Conservation (phyloP, 2,329 filamentous ascomycete genomes). For the Endocalyx cinctus region DNA sequence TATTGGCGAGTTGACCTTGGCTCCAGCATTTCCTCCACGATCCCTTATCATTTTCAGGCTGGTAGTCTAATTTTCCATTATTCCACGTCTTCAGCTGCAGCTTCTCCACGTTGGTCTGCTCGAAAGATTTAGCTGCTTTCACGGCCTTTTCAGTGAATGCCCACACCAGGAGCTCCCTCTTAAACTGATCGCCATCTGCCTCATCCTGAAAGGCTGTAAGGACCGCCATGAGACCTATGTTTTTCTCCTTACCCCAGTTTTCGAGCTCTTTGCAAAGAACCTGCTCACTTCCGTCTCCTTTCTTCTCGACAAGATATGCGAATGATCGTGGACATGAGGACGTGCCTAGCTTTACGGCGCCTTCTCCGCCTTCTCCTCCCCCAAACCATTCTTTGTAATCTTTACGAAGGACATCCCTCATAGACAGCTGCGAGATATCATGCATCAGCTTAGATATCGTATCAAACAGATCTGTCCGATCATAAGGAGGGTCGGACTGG, state of each 20-base stretch:
- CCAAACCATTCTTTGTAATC: constrained; percentile 80
- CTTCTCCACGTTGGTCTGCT: constrained; percentile 34
- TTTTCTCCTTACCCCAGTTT: constrained; percentile 50
- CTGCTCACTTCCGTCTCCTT: constrained; percentile 34
- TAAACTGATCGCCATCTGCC: constrained; percentile 48
- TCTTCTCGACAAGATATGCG: constrained; percentile 52
- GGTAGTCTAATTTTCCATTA: constrained; percentile 35
- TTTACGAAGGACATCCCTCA: constrained; percentile 69
- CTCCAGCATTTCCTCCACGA: constrained; percentile 60
- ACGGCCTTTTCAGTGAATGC: constrained; percentile 47
- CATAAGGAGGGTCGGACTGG: constrained; percentile 32
- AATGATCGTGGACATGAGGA: constrained; percentile 61
- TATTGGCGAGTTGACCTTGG: constrained; percentile 58
- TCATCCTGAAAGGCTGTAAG: constrained; percentile 62
- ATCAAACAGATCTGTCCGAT: constrained; percentile 52
- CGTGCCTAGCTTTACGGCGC: constrained; percentile 55
- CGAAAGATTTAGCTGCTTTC: constrained; percentile 52
- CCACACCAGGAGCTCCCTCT: constrained; percentile 65
- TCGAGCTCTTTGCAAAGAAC: constrained; percentile 45
- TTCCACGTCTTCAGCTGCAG: constrained; percentile 55
- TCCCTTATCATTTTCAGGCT: constrained; percentile 24
- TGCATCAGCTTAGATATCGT: constrained; percentile 61
- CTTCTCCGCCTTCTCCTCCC: constrained; percentile 38
- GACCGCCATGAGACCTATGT: constrained; percentile 58
- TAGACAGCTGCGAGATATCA: constrained; percentile 55